Percentiles rank a stretch among this genome's conserved stretches.
These are phyloP conservation scores for Rosa multiflora DNA, from an alignment of 306 rosid genomes.

Conservation along the genomic window DNA sequence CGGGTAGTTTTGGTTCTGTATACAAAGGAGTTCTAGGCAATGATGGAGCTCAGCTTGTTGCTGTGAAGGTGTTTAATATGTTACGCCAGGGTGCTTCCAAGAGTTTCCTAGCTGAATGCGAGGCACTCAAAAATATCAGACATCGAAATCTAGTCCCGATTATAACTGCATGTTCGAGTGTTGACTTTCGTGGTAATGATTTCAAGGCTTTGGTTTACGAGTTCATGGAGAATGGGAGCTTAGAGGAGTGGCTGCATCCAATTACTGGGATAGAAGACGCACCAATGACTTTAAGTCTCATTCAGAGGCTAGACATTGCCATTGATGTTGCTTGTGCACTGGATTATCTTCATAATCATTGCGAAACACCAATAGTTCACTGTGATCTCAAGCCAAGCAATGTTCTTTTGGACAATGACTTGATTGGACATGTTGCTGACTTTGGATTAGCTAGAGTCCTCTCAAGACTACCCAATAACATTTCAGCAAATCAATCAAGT, in stretches of 20 bases:
- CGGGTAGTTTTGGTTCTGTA: neutral
- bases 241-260: slow-evolving; percentile 13
- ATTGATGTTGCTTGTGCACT: slow-evolving; percentile 8
- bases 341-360: slow-evolving; percentile 9
- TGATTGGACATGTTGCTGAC: slow-evolving; percentile 9
- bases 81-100: neutral
- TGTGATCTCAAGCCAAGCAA: slow-evolving; percentile 16
- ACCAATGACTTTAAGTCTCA: neutral
- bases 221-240: slow-evolving; percentile 8
- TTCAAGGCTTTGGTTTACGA: slow-evolving; percentile 8
- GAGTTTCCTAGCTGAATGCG: slow-evolving; percentile 7
- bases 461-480: neutral
- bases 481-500: neutral
- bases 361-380: neutral
- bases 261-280: neutral
- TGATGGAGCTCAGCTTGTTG: neutral
- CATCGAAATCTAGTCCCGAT: slow-evolving; percentile 1
- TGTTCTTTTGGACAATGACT: neutral
- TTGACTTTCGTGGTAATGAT: slow-evolving; percentile 2
- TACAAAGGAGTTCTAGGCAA: neutral
- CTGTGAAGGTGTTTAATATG: slow-evolving; percentile 6
- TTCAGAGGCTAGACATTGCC: neutral
- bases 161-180: slow-evolving; percentile 9
- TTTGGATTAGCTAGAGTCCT: slow-evolving; percentile 3
- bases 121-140: neutral